These are phyloP conservation scores for Macrophomina phaseolina DNA, from an alignment of 2,329 filamentous ascomycete genomes.

Conservation along the genomic window DNA sequence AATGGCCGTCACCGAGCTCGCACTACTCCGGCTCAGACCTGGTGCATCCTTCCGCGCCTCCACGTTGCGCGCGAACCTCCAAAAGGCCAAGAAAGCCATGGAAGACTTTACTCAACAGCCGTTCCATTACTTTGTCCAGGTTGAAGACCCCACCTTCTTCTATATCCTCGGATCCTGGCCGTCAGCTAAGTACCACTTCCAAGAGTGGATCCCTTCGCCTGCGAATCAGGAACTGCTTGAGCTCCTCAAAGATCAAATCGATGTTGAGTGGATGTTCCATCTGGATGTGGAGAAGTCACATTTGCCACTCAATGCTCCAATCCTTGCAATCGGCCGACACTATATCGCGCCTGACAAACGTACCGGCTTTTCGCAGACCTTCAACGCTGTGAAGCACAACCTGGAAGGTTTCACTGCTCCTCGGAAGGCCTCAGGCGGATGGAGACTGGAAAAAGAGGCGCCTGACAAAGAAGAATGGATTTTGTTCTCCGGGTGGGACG, in stretches of 20 bases:
- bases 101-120: constrained; percentile 43
- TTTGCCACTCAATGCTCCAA: constrained; percentile 38
- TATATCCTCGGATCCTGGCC: constrained; percentile 57
- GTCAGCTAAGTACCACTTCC: constrained; percentile 49
- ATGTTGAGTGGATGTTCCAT: constrained; percentile 53
- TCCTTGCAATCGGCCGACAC: constrained; percentile 43
- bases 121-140: constrained; percentile 49
- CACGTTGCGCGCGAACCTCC: constrained; percentile 40
- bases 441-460: constrained; percentile 46
- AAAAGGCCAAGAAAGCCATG: constrained; percentile 45
- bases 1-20: constrained; percentile 54
- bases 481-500: constrained; percentile 48
- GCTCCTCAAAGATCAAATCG: constrained; percentile 44
- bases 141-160: constrained; percentile 49
- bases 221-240: constrained; percentile 50
- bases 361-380: constrained; percentile 37
- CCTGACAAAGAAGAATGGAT: constrained; percentile 50
- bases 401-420: constrained; percentile 38
- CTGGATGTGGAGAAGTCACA: constrained; percentile 45
- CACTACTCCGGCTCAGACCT: constrained; percentile 47
- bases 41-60: constrained; percentile 32
- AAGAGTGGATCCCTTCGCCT: constrained; percentile 50
- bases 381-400: constrained; percentile 34
- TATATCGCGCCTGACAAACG: constrained; percentile 38
- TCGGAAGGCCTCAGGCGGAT: constrained; percentile 43